phyloP scores from a whole-genome alignment of 352 stramenopile genomes.

The Phytopythium chamaehyphon region DNA sequence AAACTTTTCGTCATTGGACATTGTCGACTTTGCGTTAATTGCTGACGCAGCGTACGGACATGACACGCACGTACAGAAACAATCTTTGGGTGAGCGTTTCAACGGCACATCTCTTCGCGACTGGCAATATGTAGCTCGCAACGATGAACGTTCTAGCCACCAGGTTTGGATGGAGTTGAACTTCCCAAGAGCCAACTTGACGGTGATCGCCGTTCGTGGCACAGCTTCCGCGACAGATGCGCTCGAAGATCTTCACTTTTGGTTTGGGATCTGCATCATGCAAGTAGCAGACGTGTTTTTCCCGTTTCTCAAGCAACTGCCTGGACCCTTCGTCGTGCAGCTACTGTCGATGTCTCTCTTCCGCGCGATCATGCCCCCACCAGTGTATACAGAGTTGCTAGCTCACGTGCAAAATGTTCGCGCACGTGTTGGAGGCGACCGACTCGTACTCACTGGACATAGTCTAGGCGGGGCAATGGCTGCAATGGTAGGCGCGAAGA shows the following conservation, averaged over 20 bases:
- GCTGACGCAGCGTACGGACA: slow-evolving; percentile 77
- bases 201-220: slow-evolving; percentile 75
- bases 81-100: slow-evolving; percentile 78
- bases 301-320: slow-evolving; percentile 83
- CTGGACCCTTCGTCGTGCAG: slow-evolving; percentile 69
- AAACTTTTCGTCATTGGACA: slow-evolving; percentile 51
- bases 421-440: slow-evolving; percentile 58
- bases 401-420: slow-evolving; percentile 55
- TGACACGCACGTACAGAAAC: slow-evolving; percentile 68
- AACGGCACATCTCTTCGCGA: slow-evolving; percentile 69
- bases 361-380: slow-evolving; percentile 62
- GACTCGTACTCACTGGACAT: slow-evolving; percentile 78
- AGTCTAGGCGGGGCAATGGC: slow-evolving; percentile 83
- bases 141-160: slow-evolving; percentile 56
- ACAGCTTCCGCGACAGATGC: slow-evolving; percentile 80
- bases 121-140: slow-evolving; percentile 73
- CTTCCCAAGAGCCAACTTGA: slow-evolving; percentile 83
- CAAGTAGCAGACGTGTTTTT: slow-evolving; percentile 83
- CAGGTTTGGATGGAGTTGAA: slow-evolving; percentile 85
- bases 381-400: slow-evolving; percentile 72
- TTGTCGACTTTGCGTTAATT: slow-evolving; percentile 86
- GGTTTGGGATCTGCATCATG: slow-evolving; percentile 87
- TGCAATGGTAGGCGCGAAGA: slow-evolving; percentile 81
- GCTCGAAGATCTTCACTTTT: slow-evolving; percentile 84
- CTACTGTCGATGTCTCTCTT: slow-evolving; percentile 82